Percentiles rank a stretch among this genome's conserved stretches.
phyloP scores from a whole-genome alignment of 2,329 filamentous ascomycete species.

The Sphaceloma murrayae region DNA sequence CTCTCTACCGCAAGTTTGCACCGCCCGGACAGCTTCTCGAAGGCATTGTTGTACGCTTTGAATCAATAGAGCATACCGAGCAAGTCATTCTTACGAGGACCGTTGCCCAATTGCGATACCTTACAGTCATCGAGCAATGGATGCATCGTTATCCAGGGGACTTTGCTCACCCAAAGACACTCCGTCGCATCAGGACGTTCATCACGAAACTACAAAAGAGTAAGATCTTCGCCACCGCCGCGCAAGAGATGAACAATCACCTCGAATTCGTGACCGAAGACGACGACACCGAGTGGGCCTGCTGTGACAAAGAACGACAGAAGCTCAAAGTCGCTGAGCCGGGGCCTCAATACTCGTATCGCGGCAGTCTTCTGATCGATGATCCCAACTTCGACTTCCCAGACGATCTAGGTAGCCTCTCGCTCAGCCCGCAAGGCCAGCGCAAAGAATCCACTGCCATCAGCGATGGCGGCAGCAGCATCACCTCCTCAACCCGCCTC shows the following conservation, averaged over 20 bases:
- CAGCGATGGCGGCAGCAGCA: constrained; percentile 30
- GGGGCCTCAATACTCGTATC: constrained; percentile 20
- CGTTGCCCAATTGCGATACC: constrained; percentile 70
- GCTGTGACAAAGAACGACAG: constrained; percentile 56
- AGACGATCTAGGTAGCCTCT: constrained; percentile 25
- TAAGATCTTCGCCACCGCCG: constrained; percentile 73
- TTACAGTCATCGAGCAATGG: constrained; percentile 82
- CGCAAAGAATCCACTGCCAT: constrained; percentile 46
- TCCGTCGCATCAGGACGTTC: constrained; percentile 63
- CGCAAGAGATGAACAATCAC: constrained; percentile 73
- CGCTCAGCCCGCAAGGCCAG: constrained; percentile 36
- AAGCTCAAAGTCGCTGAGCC: constrained; percentile 24
- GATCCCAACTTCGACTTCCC: constrained; percentile 26
- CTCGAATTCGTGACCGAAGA: constrained; percentile 71
- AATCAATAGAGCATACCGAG: constrained; percentile 58
- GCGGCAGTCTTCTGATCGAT: constrained; percentile 29
- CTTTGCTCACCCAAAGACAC: constrained; percentile 70
- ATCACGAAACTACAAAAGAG: constrained; percentile 63
- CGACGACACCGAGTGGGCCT: constrained; percentile 90
- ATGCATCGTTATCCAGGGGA: constrained; percentile 83
- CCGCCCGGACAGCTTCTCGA: constrained; percentile 69
- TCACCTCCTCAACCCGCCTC: constrained; percentile 2
- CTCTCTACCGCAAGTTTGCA: constrained; percentile 87
- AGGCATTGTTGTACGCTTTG: constrained; percentile 67
- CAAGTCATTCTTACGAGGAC: constrained; percentile 65